Conservation (phyloP, 331 rosid species). For the Acacia pycnantha region DNA sequence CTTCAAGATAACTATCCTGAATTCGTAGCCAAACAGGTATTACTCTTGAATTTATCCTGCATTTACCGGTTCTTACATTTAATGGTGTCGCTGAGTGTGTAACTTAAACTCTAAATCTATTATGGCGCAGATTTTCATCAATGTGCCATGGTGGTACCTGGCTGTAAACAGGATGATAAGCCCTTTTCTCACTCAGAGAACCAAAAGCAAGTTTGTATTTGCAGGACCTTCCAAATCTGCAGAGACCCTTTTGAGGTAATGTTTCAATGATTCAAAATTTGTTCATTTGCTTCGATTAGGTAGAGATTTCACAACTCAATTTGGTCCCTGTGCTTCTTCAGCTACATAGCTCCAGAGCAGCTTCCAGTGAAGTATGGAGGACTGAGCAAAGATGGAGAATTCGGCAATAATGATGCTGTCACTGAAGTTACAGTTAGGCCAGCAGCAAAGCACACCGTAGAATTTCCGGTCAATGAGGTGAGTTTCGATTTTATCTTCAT, state of each 20-base stretch:
- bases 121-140: constrained; percentile 63
- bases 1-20: constrained; percentile 84
- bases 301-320: not conserved
- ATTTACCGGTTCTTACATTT: not conserved
- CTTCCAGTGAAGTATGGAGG: constrained; percentile 85
- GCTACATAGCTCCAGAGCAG: constrained; percentile 73
- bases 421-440: constrained; percentile 63
- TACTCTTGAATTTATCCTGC: not conserved
- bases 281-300: not conserved
- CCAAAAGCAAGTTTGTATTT: constrained; percentile 79
- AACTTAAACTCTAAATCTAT: not conserved
- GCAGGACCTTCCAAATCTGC: constrained; percentile 86
- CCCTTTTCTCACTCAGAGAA: constrained; percentile 75
- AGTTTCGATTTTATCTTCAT: constrained; percentile 13
- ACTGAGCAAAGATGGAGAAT: constrained; percentile 72
- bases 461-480: constrained; percentile 72
- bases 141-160: constrained; percentile 92
- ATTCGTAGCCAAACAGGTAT: constrained; percentile 50
- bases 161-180: constrained; percentile 78
- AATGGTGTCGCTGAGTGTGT: not conserved
- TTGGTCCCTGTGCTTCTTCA: constrained; percentile 25
- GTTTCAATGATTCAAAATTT: not conserved
- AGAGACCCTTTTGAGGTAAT: constrained; percentile 65
- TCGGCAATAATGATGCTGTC: constrained; percentile 53
- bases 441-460: constrained; percentile 65